These are phyloP conservation scores for Phytophthora sojae DNA, from an alignment of 352 stramenopile species.

Conservation along the genomic window DNA sequence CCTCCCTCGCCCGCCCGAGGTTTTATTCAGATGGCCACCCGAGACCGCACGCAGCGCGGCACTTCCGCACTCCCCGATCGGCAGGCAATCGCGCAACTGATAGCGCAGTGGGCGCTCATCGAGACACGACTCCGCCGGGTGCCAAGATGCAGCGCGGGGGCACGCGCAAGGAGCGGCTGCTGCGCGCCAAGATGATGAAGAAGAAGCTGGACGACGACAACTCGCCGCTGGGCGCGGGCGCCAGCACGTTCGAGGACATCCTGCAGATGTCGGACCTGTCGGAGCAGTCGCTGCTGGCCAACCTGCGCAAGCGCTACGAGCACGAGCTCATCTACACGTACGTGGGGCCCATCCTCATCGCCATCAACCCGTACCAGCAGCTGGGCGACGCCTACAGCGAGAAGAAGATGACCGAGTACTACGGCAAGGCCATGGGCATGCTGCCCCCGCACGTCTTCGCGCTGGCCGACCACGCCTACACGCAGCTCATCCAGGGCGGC, in stretches of 20 bases:
- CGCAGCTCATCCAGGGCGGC: slow-evolving; percentile 86
- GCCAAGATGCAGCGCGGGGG: slow-evolving; percentile 41
- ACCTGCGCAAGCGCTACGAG: slow-evolving; percentile 91
- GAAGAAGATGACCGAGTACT: slow-evolving; percentile 90
- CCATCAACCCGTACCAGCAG: slow-evolving; percentile 93
- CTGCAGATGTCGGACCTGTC: slow-evolving; percentile 91
- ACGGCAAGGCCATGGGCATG: slow-evolving; percentile 79
- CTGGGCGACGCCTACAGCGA: slow-evolving; percentile 77
- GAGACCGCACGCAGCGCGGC: neutral
- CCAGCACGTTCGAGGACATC: slow-evolving; percentile 86
- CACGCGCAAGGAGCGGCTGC: slow-evolving; percentile 83
- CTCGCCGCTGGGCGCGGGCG: slow-evolving; percentile 38
- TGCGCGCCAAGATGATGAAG: slow-evolving; percentile 91
- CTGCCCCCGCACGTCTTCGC: slow-evolving; percentile 93
- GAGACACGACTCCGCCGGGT: neutral
- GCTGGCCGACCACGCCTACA: slow-evolving; percentile 90
- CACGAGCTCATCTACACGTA: slow-evolving; percentile 95
- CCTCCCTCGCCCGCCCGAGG: slow-evolving; percentile 7
- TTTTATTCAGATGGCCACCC: slow-evolving; percentile 26
- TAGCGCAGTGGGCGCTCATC: slow-evolving; percentile 42
- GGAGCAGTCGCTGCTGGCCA: slow-evolving; percentile 90
- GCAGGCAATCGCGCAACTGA: slow-evolving; percentile 24
- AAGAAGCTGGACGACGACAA: slow-evolving; percentile 80
- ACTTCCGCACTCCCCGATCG: slow-evolving; percentile 27
- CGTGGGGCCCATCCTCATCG: slow-evolving; percentile 91